A percentile compares a stretch with the other conserved stretches of the same genome.
These are phyloP conservation scores for Hypomyces rosellus DNA, from an alignment of 2,329 filamentous ascomycete genomes.

Conservation along the genomic window DNA sequence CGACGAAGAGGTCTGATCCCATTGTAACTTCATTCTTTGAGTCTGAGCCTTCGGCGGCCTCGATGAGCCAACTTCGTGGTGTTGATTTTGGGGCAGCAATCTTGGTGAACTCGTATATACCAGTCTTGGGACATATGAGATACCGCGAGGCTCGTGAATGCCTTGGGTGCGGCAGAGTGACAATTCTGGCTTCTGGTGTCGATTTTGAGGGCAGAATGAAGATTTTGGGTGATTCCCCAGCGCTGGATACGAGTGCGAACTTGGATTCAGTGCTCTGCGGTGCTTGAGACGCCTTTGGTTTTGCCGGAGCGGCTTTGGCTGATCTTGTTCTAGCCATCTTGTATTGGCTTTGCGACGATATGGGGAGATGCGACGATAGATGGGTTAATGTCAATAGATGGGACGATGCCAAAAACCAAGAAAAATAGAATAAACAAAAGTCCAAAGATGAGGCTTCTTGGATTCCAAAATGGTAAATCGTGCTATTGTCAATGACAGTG, in stretches of 20 bases:
- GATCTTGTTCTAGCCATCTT: conserved; percentile 47
- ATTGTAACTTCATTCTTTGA: conserved; percentile 43
- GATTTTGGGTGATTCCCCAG: conserved; percentile 43
- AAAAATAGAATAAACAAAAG: too few relatives aligned
- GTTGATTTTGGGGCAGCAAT: conserved; percentile 46
- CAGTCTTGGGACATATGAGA: conserved; percentile 54
- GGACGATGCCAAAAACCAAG: conserved; percentile 2
- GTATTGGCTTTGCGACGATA: neutral
- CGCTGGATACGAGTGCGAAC: conserved; percentile 1
- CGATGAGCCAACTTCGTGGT: conserved; percentile 58
- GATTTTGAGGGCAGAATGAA: conserved; percentile 56
- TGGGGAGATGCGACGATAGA: neutral
- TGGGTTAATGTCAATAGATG: neutral
- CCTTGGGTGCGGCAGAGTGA: conserved; percentile 55
- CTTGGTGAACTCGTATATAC: conserved; percentile 60
- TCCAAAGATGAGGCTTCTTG: too few relatives aligned
- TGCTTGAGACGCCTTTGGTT: conserved; percentile 21
- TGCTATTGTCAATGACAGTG: too few relatives aligned
- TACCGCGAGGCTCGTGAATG: conserved; percentile 51
- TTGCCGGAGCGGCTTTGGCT: conserved; percentile 26
- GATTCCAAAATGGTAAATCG: too few relatives aligned
- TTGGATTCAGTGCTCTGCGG: conserved; percentile 6
- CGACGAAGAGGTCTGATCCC: conserved; percentile 69
- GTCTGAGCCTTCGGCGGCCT: conserved; percentile 21
- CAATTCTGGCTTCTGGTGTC: conserved; percentile 48